These are phyloP conservation scores for Aspergillus steynii DNA, from an alignment of 495 filamentous ascomycete species.

Conservation along the genomic window DNA sequence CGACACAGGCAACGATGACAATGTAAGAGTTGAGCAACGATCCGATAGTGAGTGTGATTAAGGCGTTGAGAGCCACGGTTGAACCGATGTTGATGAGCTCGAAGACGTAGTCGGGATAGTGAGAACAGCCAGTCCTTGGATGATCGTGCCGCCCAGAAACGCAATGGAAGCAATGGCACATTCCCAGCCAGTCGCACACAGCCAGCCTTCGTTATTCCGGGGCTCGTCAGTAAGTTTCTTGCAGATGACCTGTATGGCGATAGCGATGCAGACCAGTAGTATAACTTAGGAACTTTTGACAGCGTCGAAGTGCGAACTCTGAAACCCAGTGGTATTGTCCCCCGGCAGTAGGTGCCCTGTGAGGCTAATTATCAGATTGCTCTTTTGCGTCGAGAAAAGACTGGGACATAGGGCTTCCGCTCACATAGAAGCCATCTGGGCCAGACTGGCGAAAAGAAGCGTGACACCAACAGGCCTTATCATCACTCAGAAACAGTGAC, in stretches of 20 bases:
- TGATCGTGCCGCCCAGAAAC: slow-evolving; percentile 56
- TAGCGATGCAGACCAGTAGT: slow-evolving; percentile 43
- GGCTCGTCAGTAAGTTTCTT: not conserved
- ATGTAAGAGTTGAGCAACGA: slow-evolving; percentile 50
- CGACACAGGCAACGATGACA: slow-evolving; percentile 47
- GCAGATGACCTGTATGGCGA: not conserved
- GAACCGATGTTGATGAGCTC: slow-evolving; percentile 58
- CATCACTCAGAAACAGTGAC: too few relatives aligned
- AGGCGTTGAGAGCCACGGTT: slow-evolving; percentile 46
- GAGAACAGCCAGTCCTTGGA: slow-evolving; percentile 60
- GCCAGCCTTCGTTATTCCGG: slow-evolving; percentile 48
- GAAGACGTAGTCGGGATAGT: slow-evolving; percentile 43
- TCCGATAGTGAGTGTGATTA: slow-evolving; percentile 46
- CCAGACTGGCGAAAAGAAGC: slow-evolving; percentile 52
- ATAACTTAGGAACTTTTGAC: slow-evolving; percentile 60
- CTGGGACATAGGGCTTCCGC: not conserved
- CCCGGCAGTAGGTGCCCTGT: slow-evolving; percentile 50
- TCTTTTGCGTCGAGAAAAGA: not conserved
- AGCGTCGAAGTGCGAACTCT: slow-evolving; percentile 53
- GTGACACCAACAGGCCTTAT: slow-evolving; percentile 34
- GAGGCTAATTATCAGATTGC: not conserved
- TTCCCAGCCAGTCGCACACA: slow-evolving; percentile 62
- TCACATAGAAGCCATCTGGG: slow-evolving; percentile 60
- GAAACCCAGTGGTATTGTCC: slow-evolving; percentile 62
- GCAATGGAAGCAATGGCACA: slow-evolving; percentile 52